A percentile compares a stretch with the other conserved stretches of the same genome.
These are phyloP conservation scores for Aspergillus texensis DNA, from an alignment of 2,329 filamentous ascomycete species.

Conservation along the genomic window DNA sequence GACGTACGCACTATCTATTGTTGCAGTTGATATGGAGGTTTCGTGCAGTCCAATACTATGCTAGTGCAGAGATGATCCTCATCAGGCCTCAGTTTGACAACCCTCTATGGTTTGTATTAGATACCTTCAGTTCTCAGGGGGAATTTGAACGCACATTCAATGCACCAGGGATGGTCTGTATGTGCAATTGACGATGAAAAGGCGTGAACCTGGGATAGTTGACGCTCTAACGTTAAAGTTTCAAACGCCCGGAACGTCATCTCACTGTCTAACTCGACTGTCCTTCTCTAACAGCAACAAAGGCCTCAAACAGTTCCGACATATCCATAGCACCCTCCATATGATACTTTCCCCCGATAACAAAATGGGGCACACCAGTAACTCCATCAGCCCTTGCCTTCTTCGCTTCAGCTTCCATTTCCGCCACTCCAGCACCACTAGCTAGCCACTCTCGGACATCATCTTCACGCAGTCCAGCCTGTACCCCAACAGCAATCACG, in stretches of 20 bases:
- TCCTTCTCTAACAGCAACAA: slow-evolving; percentile 14
- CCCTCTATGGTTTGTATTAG: no score
- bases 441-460: slow-evolving; percentile 17
- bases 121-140: no score
- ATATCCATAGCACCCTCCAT: slow-evolving; percentile 21
- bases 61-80: neutral
- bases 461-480: slow-evolving; percentile 15
- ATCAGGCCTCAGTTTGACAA: neutral
- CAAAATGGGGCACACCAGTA: slow-evolving; percentile 23
- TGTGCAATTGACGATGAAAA: neutral
- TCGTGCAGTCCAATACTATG: neutral
- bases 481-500: slow-evolving; percentile 12
- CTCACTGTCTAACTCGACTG: neutral
- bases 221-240: neutral
- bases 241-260: neutral
- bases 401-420: slow-evolving; percentile 15
- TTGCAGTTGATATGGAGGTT: neutral
- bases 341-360: slow-evolving; percentile 17
- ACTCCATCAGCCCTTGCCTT: slow-evolving; percentile 11
- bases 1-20: neutral
- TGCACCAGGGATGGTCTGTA: neutral
- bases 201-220: neutral
- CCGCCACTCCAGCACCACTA: slow-evolving; percentile 9
- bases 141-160: neutral
- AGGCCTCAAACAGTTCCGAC: slow-evolving; percentile 20